A percentile compares a stretch with the other conserved stretches of the same genome.
Conservation (phyloP, 2,329 filamentous ascomycete species). For the Aspergillus persii region DNA sequence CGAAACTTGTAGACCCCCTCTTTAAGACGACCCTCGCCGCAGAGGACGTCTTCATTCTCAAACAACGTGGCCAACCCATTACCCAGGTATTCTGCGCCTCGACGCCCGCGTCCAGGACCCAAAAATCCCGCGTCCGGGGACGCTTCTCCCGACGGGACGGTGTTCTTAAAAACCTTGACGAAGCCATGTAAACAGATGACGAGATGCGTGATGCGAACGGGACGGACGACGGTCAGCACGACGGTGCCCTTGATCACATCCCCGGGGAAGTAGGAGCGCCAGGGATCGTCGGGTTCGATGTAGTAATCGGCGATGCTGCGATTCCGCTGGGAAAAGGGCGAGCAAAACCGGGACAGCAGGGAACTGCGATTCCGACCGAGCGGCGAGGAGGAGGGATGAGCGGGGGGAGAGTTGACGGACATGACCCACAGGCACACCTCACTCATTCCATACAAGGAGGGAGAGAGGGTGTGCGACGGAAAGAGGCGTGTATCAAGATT, state of each 20-base stretch:
- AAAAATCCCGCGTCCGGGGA: slow-evolving; percentile 50
- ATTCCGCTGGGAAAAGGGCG: slow-evolving; percentile 52
- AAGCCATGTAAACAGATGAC: slow-evolving; percentile 63
- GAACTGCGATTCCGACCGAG: slow-evolving; percentile 42
- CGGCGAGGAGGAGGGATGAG: slow-evolving; percentile 33
- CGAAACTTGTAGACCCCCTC: slow-evolving; percentile 66
- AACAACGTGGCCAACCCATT: slow-evolving; percentile 65
- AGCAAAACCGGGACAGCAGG: slow-evolving; percentile 55
- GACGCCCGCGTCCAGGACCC: slow-evolving; percentile 54
- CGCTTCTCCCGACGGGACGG: slow-evolving; percentile 55
- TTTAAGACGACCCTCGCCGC: slow-evolving; percentile 61
- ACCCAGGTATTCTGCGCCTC: slow-evolving; percentile 56
- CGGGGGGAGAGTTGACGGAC: slow-evolving; percentile 38
- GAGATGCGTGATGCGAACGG: slow-evolving; percentile 62
- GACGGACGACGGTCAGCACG: slow-evolving; percentile 58
- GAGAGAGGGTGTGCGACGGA: slow-evolving; percentile 9
- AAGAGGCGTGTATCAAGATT: background rate
- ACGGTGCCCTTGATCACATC: slow-evolving; percentile 62
- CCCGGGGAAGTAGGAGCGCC: slow-evolving; percentile 61
- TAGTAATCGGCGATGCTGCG: slow-evolving; percentile 61
- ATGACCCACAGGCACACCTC: slow-evolving; percentile 36
- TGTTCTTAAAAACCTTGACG: slow-evolving; percentile 64
- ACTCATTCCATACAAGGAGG: slow-evolving; percentile 35
- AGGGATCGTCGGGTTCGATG: slow-evolving; percentile 62
- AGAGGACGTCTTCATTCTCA: slow-evolving; percentile 63